Evolutionary conservation across 208 protist genomes (phyloP).

Genomic region (Entamoeba nuttalli): DNA sequence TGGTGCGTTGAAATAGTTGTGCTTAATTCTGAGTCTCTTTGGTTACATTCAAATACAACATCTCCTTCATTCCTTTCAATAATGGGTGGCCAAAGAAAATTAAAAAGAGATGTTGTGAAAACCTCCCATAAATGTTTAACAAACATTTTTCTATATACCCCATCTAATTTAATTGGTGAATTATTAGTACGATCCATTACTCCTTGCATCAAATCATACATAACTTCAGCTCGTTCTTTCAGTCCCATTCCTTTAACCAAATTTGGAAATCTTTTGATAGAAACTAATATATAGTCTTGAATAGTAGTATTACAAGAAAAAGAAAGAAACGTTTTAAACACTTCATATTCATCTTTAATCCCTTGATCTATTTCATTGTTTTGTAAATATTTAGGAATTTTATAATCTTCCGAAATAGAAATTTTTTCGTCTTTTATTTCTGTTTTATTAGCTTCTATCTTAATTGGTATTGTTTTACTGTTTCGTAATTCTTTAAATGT

Average conservation of each 20-base stretch:
- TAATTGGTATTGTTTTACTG: too few species aligned
- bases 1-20: neutral
- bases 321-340: neutral
- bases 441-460: too few species aligned
- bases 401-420: too few species aligned
- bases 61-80: neutral
- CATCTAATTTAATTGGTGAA: neutral
- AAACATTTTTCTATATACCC: neutral
- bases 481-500: too few species aligned
- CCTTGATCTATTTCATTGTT: neutral
- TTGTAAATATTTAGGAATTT: too few species aligned
- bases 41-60: neutral
- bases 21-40: neutral
- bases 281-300: neutral
- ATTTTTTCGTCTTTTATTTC: too few species aligned
- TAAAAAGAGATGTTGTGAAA: neutral
- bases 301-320: neutral
- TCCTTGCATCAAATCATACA: neutral
- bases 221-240: neutral
- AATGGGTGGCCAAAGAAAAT: neutral
- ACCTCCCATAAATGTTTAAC: neutral
- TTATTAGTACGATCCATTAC: neutral
- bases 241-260: neutral
- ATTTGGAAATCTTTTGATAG: neutral
- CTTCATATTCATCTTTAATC: neutral